Conservation (phyloP, 73 alveolate genomes). For the Paramecium sexaurelia region DNA sequence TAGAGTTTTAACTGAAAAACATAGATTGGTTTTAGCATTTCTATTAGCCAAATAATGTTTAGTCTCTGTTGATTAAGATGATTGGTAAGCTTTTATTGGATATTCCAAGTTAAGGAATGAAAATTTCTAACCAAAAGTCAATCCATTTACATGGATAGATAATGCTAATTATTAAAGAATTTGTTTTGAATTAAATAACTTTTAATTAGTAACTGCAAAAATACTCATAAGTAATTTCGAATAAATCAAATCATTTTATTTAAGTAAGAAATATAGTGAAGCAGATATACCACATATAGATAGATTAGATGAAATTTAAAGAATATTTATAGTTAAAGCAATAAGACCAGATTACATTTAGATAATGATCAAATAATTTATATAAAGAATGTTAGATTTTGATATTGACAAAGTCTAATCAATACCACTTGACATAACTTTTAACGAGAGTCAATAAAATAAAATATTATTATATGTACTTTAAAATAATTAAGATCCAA, state of each 20-base stretch:
- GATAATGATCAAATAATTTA: not conserved
- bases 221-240: not conserved
- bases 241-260: not conserved
- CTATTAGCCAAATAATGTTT: not conserved
- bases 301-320: not conserved
- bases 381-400: not conserved
- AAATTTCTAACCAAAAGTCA: slow-evolving; percentile 70
- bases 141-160: slow-evolving; percentile 34
- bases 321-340: not conserved
- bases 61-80: slow-evolving; percentile 14
- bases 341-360: not conserved
- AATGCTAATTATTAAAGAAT: not conserved
- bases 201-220: not conserved
- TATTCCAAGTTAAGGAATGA: slow-evolving; percentile 74
- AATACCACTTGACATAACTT: not conserved
- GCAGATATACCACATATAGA: not conserved
- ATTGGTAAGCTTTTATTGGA: slow-evolving; percentile 65
- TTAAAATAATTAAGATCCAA: slow-evolving; percentile 99
- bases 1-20: not conserved
- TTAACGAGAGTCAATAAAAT: not conserved
- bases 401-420: not conserved
- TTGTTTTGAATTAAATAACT: not conserved
- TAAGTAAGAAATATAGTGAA: not conserved
- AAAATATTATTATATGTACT: slow-evolving; percentile 95
- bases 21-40: not conserved